Percentiles rank a stretch among this genome's conserved stretches.
These are phyloP conservation scores for Aspergillus arachidicola DNA, from an alignment of 2,329 filamentous ascomycete species.

Conservation along the genomic window DNA sequence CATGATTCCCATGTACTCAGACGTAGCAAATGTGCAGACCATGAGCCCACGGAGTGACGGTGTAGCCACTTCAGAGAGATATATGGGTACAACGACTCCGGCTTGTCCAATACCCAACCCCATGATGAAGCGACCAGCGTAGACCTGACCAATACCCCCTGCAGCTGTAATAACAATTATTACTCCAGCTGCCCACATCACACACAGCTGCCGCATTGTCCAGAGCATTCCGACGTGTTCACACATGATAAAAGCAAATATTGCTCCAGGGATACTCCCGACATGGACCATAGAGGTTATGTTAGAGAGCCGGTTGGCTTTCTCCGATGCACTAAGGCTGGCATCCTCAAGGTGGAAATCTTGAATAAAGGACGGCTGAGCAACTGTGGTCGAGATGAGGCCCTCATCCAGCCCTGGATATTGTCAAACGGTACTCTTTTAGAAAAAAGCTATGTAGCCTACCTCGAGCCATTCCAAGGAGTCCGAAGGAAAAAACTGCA, in stretches of 20 bases:
- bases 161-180: slow-evolving; percentile 37
- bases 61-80: slow-evolving; percentile 84
- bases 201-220: slow-evolving; percentile 25
- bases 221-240: slow-evolving; percentile 31
- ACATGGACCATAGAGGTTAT: slow-evolving; percentile 46
- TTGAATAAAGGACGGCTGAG: slow-evolving; percentile 21
- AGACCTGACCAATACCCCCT: slow-evolving; percentile 33
- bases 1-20: slow-evolving; percentile 28
- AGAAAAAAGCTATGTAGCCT: neutral
- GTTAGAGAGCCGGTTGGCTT: slow-evolving; percentile 38
- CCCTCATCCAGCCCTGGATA: slow-evolving; percentile 24
- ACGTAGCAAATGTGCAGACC: slow-evolving; percentile 21
- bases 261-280: slow-evolving; percentile 41
- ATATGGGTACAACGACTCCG: slow-evolving; percentile 84
- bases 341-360: slow-evolving; percentile 15
- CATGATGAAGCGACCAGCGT: slow-evolving; percentile 35
- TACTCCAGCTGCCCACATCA: slow-evolving; percentile 26
- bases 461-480: slow-evolving; percentile 21
- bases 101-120: slow-evolving; percentile 48
- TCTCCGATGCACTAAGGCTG: slow-evolving; percentile 19
- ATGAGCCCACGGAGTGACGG: slow-evolving; percentile 66
- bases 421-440: neutral
- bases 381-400: slow-evolving; percentile 25
- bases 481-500: slow-evolving; percentile 18
- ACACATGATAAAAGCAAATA: slow-evolving; percentile 31